Base-by-base conservation (phyloP, 345 rosid species). In the Acer negundo region DNA sequence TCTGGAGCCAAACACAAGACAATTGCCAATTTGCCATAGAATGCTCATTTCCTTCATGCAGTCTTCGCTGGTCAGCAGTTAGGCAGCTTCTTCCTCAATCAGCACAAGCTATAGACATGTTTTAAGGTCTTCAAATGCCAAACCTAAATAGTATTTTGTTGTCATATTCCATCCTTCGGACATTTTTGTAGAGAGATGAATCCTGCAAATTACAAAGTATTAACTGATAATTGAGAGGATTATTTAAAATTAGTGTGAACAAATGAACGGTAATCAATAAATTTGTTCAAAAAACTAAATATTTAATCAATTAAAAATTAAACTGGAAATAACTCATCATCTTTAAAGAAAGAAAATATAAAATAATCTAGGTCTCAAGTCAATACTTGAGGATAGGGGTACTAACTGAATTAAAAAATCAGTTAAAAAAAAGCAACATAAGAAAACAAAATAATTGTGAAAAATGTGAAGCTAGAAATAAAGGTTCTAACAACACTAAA, bases 121-220 rank as follows among this genome's bases (percentile, higher is more conserved):
- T 10, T 38, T 61, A 69, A 1, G 56, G 62, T 51, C 85, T 77
- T 76, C 78, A 73, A 70, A 79, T 38, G 67, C 56, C 49, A 80
- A 26, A 56, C 56, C 67, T 73, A 62, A 40, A 53, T 12, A 6
- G 70, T 63, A 66, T 70, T 46, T 76, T 72, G 46, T 56, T 16
- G 67, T 64, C 72, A 70, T 42, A 56, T 69, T 61, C 62, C 58
- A 66, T 74, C 83, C 38, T 69, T 66, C 10, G 7, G 46, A 64
- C 81, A 64, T 64, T 28, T 64, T 53, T 51, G 75, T 46, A 19
- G 77, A 69, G 73, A 78, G 59, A 65, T 24, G 68, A 68, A 74
- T 70, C 87, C 90, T 79, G 88, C 81, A 74, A 79, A 66, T 77
- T 69, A 73, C 78, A 79, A 82, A 75, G 61, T 59, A 80, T 71